These are phyloP conservation scores for Leishmania amazonensis DNA, from an alignment of 208 protist genomes.

Conservation along the genomic window DNA sequence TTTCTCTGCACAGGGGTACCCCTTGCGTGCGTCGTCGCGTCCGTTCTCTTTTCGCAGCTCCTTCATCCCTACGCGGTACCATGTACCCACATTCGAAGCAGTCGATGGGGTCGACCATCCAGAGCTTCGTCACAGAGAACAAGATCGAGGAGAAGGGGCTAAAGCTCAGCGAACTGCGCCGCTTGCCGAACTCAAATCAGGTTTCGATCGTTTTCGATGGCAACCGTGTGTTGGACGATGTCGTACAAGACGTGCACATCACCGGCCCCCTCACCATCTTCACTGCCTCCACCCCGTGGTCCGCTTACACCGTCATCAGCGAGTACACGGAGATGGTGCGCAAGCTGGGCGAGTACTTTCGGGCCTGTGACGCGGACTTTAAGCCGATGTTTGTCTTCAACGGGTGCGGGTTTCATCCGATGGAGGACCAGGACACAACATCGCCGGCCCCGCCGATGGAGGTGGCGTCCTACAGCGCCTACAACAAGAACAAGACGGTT, in stretches of 20 bases:
- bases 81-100: slow-evolving; percentile 44
- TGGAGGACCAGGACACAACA: slow-evolving; percentile 31
- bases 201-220: slow-evolving; percentile 79
- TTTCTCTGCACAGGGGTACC: slow-evolving; percentile 1
- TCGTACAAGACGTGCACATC: slow-evolving; percentile 61
- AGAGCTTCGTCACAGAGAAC: slow-evolving; percentile 63
- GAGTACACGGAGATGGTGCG: slow-evolving; percentile 37
- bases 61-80: background rate
- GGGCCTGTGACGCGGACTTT: slow-evolving; percentile 26
- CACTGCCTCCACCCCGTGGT: slow-evolving; percentile 68
- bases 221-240: slow-evolving; percentile 77
- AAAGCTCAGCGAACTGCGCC: slow-evolving; percentile 48
- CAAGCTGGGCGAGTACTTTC: slow-evolving; percentile 29
- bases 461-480: slow-evolving; percentile 23
- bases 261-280: slow-evolving; percentile 65
- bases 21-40: background rate
- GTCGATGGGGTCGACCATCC: slow-evolving; percentile 37
- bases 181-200: slow-evolving; percentile 49
- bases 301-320: slow-evolving; percentile 61
- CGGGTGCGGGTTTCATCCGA: slow-evolving; percentile 50
- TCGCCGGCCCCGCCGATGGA: slow-evolving; percentile 24
- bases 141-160: slow-evolving; percentile 69
- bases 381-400: slow-evolving; percentile 67
- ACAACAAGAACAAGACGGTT: slow-evolving; percentile 18
- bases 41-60: background rate